These are phyloP conservation scores for Beauveria sp. DNA, from an alignment of 2,329 filamentous ascomycete genomes.

Conservation along the genomic window DNA sequence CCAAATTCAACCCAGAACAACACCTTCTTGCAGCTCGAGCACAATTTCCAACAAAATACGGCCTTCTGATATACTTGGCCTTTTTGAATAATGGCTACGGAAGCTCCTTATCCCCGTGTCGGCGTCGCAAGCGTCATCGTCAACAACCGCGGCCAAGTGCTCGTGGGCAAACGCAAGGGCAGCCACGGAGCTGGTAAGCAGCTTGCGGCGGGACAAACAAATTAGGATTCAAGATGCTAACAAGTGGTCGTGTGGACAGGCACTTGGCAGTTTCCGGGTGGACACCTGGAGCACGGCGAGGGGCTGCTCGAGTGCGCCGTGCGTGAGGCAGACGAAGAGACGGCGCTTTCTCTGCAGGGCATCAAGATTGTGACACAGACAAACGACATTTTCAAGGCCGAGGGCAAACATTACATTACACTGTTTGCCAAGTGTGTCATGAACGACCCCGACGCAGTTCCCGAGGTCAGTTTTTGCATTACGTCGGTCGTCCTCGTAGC, in stretches of 20 bases:
- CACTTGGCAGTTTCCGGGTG: conserved; percentile 62
- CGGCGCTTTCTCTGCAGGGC: conserved; percentile 49
- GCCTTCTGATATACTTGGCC: not conserved
- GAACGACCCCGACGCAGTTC: conserved; percentile 37
- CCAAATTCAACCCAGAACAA: not conserved
- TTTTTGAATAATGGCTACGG: not conserved
- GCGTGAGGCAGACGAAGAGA: conserved; percentile 65
- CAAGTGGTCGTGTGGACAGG: conserved; percentile 27
- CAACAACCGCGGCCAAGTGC: conserved; percentile 33
- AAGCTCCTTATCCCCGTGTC: conserved; percentile 22
- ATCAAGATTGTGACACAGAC: conserved; percentile 51
- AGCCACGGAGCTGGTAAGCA: conserved; percentile 40
- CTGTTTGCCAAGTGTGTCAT: conserved; percentile 55
- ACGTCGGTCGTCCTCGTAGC: not conserved
- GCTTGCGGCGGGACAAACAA: not conserved
- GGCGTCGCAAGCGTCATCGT: conserved; percentile 42
- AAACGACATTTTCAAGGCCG: conserved; percentile 55
- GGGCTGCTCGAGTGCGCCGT: conserved; percentile 52
- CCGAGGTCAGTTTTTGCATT: conserved; percentile 38
- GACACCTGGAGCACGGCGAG: conserved; percentile 67
- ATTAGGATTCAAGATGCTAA: not conserved
- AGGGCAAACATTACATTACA: conserved; percentile 68
- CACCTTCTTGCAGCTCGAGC: not conserved
- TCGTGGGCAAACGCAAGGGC: conserved; percentile 40
- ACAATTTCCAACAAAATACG: not conserved